Base-by-base conservation (phyloP, 306 rosid genomes). In the Vigna radiata region DNA sequence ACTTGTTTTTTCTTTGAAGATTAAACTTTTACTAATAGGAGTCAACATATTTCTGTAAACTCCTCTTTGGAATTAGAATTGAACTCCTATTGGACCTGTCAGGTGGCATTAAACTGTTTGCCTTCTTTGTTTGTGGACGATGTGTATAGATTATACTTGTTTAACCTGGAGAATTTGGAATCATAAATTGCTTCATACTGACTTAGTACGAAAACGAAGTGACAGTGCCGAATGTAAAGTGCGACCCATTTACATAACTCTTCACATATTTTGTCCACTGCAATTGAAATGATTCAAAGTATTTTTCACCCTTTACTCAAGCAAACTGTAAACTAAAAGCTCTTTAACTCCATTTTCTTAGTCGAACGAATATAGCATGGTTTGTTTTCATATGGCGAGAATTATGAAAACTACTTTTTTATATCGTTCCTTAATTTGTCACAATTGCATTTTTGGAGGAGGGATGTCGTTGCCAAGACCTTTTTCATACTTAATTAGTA, bases 401-500 rank as follows among this genome's bases (percentile, higher is more conserved):
- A 15, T 19, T 12, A 17, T 62, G 56, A 39, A 44, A 68, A 33
- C 19, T 41, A 41, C 46, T 41, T 60, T 54, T 54, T 10, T 47
- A 50, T 46, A 39, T 31, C 31, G 9, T 60, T 16, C 47, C 79
- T 21, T 2, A 44, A 65, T 8, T 74, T 75, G 27, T 68, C 44
- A 5, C 37, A 37, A 27, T 31, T 41, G 19, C 54, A 11, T 52
- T 49, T 50, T 68, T 39, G 68, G 48, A 1, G 66, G 69, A 13
- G 80, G 33, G 9, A 72, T 47, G 44, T 44, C 31, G 61, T 47
- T 29, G 29, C 31, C 12, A 46, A 62, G 17, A 64, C 68, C 55
- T 72, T 82, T 47, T 43, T 4, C 79, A 56, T 58, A 56, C 33
- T 53, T 64, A 78, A 49, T 71, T 72, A 61, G 52, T 77, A 68